Evolutionary conservation across 495 filamentous ascomycete genomes (phyloP).

Genomic region (Pyrenula massariospora): DNA sequence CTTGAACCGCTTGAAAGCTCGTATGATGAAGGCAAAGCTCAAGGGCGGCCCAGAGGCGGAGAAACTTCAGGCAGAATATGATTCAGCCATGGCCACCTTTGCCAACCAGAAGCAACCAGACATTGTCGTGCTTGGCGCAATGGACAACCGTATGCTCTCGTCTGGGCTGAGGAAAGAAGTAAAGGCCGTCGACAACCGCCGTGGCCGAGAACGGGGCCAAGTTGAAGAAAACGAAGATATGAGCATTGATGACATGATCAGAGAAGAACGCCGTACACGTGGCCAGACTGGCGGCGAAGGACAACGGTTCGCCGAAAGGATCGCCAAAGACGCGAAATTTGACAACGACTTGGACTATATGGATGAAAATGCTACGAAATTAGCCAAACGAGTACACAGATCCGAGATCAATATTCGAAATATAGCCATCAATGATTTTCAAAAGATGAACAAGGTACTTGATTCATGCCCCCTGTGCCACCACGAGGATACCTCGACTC

Average conservation of each 20-base stretch:
- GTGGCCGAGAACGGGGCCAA: slow-evolving; percentile 66
- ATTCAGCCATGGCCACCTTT: slow-evolving; percentile 48
- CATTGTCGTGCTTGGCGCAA: slow-evolving; percentile 71
- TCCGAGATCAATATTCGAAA: slow-evolving; percentile 84
- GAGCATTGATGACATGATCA: slow-evolving; percentile 90
- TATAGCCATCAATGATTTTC: slow-evolving; percentile 75
- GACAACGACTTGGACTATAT: slow-evolving; percentile 92
- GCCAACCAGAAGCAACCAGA: slow-evolving; percentile 48
- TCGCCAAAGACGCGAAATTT: slow-evolving; percentile 86
- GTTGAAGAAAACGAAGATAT: slow-evolving; percentile 92
- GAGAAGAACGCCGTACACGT: slow-evolving; percentile 75
- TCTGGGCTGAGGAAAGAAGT: slow-evolving; percentile 62
- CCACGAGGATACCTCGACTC: slow-evolving; percentile 74
- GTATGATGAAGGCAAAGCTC: slow-evolving; percentile 89
- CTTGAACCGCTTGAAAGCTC: slow-evolving; percentile 81
- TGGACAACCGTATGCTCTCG: slow-evolving; percentile 81
- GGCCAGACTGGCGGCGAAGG: slow-evolving; percentile 75
- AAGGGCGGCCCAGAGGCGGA: slow-evolving; percentile 58
- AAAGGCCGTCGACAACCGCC: slow-evolving; percentile 59
- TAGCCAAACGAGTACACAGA: slow-evolving; percentile 81
- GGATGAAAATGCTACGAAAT: slow-evolving; percentile 87
- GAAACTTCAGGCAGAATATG: slow-evolving; percentile 77
- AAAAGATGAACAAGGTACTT: slow-evolving; percentile 78
- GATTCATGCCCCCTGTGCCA: slow-evolving; percentile 86
- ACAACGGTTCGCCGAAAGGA: slow-evolving; percentile 72